Base-by-base conservation (phyloP, 768 basidiomycete species). In the Fistulinella prunicolor region DNA sequence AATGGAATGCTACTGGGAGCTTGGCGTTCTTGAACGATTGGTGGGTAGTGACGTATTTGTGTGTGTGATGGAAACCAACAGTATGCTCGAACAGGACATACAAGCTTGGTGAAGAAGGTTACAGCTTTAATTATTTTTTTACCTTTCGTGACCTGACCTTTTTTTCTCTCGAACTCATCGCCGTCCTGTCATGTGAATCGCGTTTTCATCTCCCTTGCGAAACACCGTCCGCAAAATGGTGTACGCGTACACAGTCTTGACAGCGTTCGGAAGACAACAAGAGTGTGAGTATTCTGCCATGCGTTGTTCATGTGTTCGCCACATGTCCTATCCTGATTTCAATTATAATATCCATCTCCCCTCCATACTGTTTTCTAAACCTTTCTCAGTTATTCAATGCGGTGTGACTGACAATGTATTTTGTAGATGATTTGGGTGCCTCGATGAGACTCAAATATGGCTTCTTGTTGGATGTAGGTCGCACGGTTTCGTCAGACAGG, bases 231-330 rank as follows among this genome's bases (percentile, higher is more conserved):
- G n/a, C n/a, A n/a, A n/a, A n/a, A n/a, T n/a, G n/a, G n/a, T n/a
- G n/a, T 28, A 28, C 26, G n/a, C 10, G 26, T 5, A 10, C 39
- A 20, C 32, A 88, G 85, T 89, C 28, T 70, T 94, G 50, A 93
- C 92, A n/a, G 89, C 92, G 0, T 94, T 94, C 52, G 92, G 93
- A 39, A 73, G 93, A 41, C 82, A 89, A 57, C 92, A 96, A 56
- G 69, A 93, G 4, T 94, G 85, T 87, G 49, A 48, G 83, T 70
- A 9, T 4, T 38, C 19, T 23, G 42, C 23, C 21, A 20, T 23
- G n/a, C 26, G 14, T 3, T 19, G 6, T 22, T 6, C n/a, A n/a
- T n/a, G n/a, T n/a, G n/a, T n/a, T n/a, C n/a, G n/a, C n/a, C n/a
- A n/a, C n/a, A n/a, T n/a, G n/a, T n/a, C n/a, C n/a, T n/a, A n/a